Evolutionary conservation across 768 basidiomycete genomes (phyloP), one percentile per base, ranked within the genome.

Genomic region (Multifurca ochricompacta): DNA sequence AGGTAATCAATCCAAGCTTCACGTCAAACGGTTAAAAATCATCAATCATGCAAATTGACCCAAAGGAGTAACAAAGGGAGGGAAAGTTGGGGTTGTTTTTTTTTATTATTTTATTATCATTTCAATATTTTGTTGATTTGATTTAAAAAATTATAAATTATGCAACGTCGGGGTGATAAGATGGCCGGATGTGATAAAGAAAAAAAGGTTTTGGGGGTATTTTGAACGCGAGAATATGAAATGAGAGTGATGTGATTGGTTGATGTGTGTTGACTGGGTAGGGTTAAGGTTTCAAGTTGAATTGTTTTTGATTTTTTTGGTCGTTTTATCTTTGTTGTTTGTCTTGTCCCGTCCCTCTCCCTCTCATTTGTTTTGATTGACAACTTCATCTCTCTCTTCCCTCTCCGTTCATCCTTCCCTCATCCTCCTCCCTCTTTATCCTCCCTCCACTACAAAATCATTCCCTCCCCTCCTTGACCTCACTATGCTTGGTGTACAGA

Each of bases 401-500:
- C 52, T 45, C 53, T 41, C 53, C 47, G 40, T 37, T 52, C 51
- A 53, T n/a, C 55, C 49, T 53, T 47, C 39, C 31, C 28, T 43
- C 36, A 19, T 32, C 30, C 19, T 30, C 10, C 14, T 13, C 54
- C 28, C 31, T 21, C 19, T n/a, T 13, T 6, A 19, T 6, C 16
- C 28, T 6, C 21, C 30, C 18, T 31, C 44, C 44, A 30, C 42
- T 48, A 23, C 48, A 10, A 39, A 42, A 39, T 50, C 31, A 23
- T 25, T n/a, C 31, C 43, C 44, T 37, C 27, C 23, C 43, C 25
- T 40, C 36, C 43, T 46, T 37, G 14, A n/a, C 4, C 19, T 10
- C 37, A 16, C 56, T 51, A 57, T 57, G 56, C 56, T 57, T 21
- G 56, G 56, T 27, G 45, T 57, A 42, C 56, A 57, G 5, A 57